Evolutionary conservation across 2,329 filamentous ascomycete genomes (phyloP).

Genomic region (Penicillium sp.): DNA sequence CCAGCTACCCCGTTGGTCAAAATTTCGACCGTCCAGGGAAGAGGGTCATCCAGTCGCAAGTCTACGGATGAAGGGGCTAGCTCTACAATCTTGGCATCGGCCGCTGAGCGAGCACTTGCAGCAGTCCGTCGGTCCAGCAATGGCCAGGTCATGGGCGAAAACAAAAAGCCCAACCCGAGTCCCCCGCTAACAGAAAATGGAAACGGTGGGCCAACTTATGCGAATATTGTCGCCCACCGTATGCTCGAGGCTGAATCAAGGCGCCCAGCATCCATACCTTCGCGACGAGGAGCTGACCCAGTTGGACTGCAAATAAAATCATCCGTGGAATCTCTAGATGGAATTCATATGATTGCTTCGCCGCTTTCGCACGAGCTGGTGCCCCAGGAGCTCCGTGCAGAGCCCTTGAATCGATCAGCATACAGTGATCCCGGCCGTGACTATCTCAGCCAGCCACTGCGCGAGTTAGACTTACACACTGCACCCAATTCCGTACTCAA

Average conservation of each 20-base stretch:
- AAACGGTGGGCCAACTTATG: slow-evolving; percentile 34
- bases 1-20: slow-evolving; percentile 27
- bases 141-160: slow-evolving; percentile 24
- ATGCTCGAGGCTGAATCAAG: slow-evolving; percentile 20
- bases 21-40: slow-evolving; percentile 28
- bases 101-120: slow-evolving; percentile 40
- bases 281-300: slow-evolving; percentile 13
- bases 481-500: slow-evolving; percentile 27
- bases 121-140: slow-evolving; percentile 40
- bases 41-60: slow-evolving; percentile 31
- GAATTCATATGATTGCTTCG: slow-evolving; percentile 28
- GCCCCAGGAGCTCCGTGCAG: slow-evolving; percentile 22
- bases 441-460: slow-evolving; percentile 17
- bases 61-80: slow-evolving; percentile 14
- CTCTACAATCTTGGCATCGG: slow-evolving; percentile 30
- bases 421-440: slow-evolving; percentile 34
- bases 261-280: slow-evolving; percentile 24
- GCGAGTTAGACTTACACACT: slow-evolving; percentile 23
- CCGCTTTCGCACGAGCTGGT: slow-evolving; percentile 27
- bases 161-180: slow-evolving; percentile 3
- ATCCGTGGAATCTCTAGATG: slow-evolving; percentile 31
- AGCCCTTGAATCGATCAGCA: slow-evolving; percentile 30
- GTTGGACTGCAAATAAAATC: slow-evolving; percentile 26
- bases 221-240: slow-evolving; percentile 30
- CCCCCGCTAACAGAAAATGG: slow-evolving; percentile 20